A percentile compares a stretch with the other conserved stretches of the same genome.
Conservation (phyloP, 2,329 filamentous ascomycete species). For the Myriosclerotinia curreyana region DNA sequence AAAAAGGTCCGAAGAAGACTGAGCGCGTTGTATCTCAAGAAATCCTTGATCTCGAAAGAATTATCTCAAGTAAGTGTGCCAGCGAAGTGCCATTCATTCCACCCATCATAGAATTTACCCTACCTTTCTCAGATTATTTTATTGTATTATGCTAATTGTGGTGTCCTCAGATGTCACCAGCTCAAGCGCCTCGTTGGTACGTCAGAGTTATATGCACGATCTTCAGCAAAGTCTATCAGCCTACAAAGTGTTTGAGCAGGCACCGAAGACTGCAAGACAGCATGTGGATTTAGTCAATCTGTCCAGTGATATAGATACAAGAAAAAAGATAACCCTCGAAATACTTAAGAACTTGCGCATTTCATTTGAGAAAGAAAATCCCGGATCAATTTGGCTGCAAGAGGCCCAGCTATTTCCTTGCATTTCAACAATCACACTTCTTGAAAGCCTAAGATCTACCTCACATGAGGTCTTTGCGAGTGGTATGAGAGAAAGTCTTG, state of each 20-base stretch:
- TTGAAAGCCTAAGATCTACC: conserved; percentile 45
- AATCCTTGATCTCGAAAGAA: too few relatives aligned
- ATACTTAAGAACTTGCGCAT: conserved; percentile 11
- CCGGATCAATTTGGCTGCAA: conserved; percentile 41
- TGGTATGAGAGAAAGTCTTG: conserved; percentile 41
- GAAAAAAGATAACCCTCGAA: neutral
- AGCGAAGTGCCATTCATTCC: neutral
- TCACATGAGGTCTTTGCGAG: conserved; percentile 34
- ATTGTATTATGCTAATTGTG: neutral
- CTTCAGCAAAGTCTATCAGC: conserved; percentile 40
- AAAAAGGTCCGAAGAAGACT: too few relatives aligned
- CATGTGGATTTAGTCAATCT: neutral
- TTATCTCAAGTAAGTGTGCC: too few relatives aligned
- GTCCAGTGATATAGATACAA: conserved; percentile 9
- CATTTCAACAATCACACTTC: conserved; percentile 42
- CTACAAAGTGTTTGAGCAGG: conserved; percentile 27
- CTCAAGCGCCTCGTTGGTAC: conserved; percentile 36
- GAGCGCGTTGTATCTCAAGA: too few relatives aligned
- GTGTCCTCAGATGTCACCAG: neutral
- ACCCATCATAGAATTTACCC: too few relatives aligned
- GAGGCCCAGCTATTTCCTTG: conserved; percentile 44
- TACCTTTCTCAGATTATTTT: too few relatives aligned
- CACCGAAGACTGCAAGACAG: neutral
- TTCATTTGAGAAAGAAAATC: conserved; percentile 21
- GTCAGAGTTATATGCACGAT: conserved; percentile 43